Evolutionary conservation across 192 early-diverging fungal species (phyloP), one percentile per base, ranked within the genome.

Genomic region (Coemansia sp.): DNA sequence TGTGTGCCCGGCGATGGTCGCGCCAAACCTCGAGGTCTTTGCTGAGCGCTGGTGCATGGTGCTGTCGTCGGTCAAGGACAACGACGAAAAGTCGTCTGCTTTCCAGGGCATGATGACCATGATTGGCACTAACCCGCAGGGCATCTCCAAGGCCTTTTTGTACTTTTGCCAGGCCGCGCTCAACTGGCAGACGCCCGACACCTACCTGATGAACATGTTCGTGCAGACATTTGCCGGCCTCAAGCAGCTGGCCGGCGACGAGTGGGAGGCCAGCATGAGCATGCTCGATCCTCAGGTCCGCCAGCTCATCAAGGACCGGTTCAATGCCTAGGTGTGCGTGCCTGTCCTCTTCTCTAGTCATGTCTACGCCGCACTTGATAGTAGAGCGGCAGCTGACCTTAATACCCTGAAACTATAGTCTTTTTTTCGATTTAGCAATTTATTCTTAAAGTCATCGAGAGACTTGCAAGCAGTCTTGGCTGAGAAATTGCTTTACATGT

Each of bases 11-110:
- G 70, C 83, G 26, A 59, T 88, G 23, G 91, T 98, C 26, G 94
- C 95, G 58, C 92, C 93, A 53, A 90, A 93, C 59, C 84, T 99
- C 13, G 88, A 90, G 55, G 64, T 80, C 3, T 98, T 98, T 85
- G 85, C 91, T 6, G 83, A 91, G 64, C 84, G 85, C 34, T 98
- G 95, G 95, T 95, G 88, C 58, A 69, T 84, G 61, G 86, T 89
- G 31, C 85, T 96, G 47, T 69, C 89, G 18, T 84, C 85, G 14
- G 90, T 98, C 64, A 89, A 91, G 65, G 95, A 98, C 79, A 97
- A 98, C 67, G 87, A 91, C 8, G 97, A 99, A 77, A 99, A 99
- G 84, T 90, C 91, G 63, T 92, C 89, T 60, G 94, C 97, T n/a
- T 99, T 95, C 86, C 84, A 85, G 67, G 97, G 97, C 38, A 70